Conservation (phyloP, 345 rosid species). For the Eucalyptus pumila region DNA sequence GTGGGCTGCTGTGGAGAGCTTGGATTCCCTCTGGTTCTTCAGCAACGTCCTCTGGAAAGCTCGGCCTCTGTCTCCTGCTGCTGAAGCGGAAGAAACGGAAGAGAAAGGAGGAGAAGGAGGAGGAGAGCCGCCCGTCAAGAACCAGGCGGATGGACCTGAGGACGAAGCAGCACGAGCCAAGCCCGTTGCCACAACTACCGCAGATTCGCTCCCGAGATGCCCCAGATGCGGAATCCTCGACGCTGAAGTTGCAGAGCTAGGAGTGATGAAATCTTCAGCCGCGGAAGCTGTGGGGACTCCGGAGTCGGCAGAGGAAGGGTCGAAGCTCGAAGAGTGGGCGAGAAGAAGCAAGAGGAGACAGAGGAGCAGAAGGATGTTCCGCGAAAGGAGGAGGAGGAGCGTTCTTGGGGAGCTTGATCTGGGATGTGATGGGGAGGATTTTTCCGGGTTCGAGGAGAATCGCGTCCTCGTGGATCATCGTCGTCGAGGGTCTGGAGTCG, state of each 20-base stretch:
- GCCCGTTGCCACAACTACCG: neutral
- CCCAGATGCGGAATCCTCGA: neutral
- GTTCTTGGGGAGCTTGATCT: conserved; percentile 16
- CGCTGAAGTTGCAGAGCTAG: neutral
- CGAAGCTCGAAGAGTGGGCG: neutral
- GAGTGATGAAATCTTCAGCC: neutral
- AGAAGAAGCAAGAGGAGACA: conserved; percentile 5
- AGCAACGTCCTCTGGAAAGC: neutral
- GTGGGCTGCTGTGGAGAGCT: neutral
- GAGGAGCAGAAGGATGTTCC: neutral
- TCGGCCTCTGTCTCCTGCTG: neutral
- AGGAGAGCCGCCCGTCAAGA: neutral
- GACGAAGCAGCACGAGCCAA: neutral
- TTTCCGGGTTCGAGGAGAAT: neutral
- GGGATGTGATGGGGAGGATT: neutral
- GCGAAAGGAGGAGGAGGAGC: neutral
- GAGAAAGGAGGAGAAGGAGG: neutral
- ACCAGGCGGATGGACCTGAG: neutral
- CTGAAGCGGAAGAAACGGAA: neutral
- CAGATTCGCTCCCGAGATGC: neutral
- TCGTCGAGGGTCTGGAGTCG: neutral
- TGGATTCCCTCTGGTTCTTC: conserved; percentile 17
- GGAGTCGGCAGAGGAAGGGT: neutral
- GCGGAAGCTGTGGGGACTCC: neutral
- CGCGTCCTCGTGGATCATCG: neutral